Conservation (phyloP, 2,329 filamentous ascomycete genomes). For the Venturia carpophila region DNA sequence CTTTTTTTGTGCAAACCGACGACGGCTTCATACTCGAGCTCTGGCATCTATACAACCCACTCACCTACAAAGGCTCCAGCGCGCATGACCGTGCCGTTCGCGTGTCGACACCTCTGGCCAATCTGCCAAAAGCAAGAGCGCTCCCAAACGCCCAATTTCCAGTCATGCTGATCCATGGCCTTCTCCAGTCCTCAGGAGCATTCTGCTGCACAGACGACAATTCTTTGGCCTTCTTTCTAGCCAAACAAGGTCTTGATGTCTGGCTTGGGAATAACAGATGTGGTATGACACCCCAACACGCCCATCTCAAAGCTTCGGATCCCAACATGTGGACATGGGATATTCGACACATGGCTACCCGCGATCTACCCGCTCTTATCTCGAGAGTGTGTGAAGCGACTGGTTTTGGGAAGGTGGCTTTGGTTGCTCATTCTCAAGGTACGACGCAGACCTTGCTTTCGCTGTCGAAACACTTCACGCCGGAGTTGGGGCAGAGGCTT, state of each 20-base stretch:
- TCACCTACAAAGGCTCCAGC: background rate
- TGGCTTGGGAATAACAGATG: conserved; percentile 17
- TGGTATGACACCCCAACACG: conserved; percentile 3
- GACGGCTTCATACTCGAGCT: conserved; percentile 16
- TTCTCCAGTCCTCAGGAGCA: conserved; percentile 13
- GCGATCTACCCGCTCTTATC: conserved; percentile 12
- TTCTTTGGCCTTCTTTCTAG: conserved; percentile 12
- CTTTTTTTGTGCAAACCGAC: background rate
- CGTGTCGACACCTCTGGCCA: background rate
- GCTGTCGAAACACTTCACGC: conserved; percentile 9
- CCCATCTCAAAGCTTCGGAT: background rate
- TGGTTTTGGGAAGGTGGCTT: background rate
- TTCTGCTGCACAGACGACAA: conserved; percentile 13
- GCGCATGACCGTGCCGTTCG: background rate
- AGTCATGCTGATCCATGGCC: conserved; percentile 10
- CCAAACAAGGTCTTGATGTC: conserved; percentile 12
- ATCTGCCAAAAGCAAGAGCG: background rate
- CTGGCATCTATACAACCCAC: conserved; percentile 9
- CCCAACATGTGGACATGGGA: conserved; percentile 12
- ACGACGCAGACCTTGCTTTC: conserved; percentile 1
- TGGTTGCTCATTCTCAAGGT: conserved; percentile 8
- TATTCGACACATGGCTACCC: conserved; percentile 15
- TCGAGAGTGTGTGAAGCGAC: background rate
- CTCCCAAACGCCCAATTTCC: conserved; percentile 2
- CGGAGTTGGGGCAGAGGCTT: background rate